phyloP scores from a whole-genome alignment of 2,329 filamentous ascomycete genomes.

The Scleromitrula shiraiana region DNA sequence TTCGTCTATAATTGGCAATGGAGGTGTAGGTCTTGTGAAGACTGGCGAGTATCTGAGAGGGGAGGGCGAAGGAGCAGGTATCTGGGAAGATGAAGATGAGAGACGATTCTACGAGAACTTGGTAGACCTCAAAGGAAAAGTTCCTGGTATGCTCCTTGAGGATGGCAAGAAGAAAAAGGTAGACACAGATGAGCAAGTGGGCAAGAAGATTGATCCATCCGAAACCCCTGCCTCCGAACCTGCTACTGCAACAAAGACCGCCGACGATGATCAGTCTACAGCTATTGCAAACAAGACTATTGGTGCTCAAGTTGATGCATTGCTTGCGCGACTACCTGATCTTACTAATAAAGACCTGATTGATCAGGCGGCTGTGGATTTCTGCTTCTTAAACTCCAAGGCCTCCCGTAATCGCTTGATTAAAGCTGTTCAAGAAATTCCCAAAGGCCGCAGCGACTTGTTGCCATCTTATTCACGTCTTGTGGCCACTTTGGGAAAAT shows the following conservation, averaged over 20 bases:
- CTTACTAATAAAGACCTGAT: conserved; percentile 85
- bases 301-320: conserved; percentile 88
- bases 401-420: conserved; percentile 90
- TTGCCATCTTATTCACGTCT: conserved; percentile 87
- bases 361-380: conserved; percentile 89
- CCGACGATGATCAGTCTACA: conserved; percentile 78
- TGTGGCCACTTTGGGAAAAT: conserved; percentile 85
- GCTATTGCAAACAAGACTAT: conserved; percentile 96
- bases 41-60: conserved; percentile 87
- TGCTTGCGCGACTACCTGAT: conserved; percentile 82
- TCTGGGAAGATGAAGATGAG: conserved; percentile 98
- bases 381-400: conserved; percentile 97
- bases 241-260: conserved; percentile 38
- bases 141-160: conserved; percentile 86
- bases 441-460: conserved; percentile 86
- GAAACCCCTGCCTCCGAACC: conserved; percentile 35
- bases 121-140: conserved; percentile 89
- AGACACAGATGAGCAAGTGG: conserved; percentile 73
- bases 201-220: conserved; percentile 61
- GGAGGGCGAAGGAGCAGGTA: conserved; percentile 82
- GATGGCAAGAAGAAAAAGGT: conserved; percentile 90
- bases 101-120: conserved; percentile 96
- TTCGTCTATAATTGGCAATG: conserved; percentile 54
- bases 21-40: conserved; percentile 87
- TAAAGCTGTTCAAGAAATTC: conserved; percentile 88